A percentile compares a stretch with the other conserved stretches of the same genome.
Conservation (phyloP, 2,329 filamentous ascomycete species). For the Claviceps arundinis region DNA sequence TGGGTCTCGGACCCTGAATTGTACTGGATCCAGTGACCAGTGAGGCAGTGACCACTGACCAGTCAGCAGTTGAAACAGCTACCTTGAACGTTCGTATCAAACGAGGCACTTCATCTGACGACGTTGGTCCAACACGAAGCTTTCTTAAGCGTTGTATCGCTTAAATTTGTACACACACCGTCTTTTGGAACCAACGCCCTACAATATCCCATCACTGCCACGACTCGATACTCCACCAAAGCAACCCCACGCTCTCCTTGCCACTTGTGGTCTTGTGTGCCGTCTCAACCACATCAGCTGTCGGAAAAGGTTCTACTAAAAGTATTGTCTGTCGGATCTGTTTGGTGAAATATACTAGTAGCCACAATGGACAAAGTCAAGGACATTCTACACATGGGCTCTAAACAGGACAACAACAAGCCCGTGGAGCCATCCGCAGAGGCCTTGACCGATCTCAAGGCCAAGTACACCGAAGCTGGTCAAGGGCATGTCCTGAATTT, state of each 20-base stretch:
- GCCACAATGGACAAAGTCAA: slow-evolving; percentile 31
- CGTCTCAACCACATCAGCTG: not conserved
- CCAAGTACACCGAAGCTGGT: slow-evolving; percentile 63
- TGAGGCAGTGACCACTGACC: too few species aligned
- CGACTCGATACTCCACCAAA: too few species aligned
- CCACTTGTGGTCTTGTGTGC: not conserved
- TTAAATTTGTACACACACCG: too few species aligned
- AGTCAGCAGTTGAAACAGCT: too few species aligned
- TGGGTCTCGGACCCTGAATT: not conserved
- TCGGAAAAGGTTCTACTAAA: not conserved
- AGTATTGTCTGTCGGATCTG: not conserved
- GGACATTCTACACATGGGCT: slow-evolving; percentile 25
- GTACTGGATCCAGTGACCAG: not conserved
- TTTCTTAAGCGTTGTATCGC: too few species aligned
- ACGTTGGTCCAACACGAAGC: too few species aligned
- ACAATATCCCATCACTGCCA: too few species aligned
- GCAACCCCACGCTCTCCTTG: too few species aligned
- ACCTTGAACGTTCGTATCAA: too few species aligned
- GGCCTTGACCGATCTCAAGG: slow-evolving; percentile 56
- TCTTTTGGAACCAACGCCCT: too few species aligned
- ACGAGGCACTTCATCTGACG: too few species aligned
- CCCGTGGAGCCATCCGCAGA: slow-evolving; percentile 46
- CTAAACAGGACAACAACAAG: slow-evolving; percentile 17
- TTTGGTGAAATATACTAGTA: not conserved
- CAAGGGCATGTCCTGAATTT: slow-evolving; percentile 66